Conservation (phyloP, 176 grass and related monocot species). For the Melocanna baccifera region DNA sequence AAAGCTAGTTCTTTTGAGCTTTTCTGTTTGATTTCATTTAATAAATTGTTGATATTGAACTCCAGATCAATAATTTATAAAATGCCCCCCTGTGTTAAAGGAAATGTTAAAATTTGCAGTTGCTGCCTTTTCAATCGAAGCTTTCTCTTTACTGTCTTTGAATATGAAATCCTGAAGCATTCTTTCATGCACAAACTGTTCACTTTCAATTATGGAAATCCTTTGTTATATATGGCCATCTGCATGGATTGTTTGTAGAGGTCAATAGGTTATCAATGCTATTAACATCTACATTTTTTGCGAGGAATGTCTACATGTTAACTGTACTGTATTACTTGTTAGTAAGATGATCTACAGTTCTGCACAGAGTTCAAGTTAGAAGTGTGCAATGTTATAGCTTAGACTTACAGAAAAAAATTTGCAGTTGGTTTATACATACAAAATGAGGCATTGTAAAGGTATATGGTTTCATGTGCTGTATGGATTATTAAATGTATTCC, state of each 20-base stretch:
- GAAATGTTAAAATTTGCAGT: not conserved
- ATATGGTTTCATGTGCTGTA: not conserved
- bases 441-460: not conserved
- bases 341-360: not conserved
- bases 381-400: slow-evolving; percentile 1
- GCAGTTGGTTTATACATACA: not conserved
- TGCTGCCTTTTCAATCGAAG: not conserved
- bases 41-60: not conserved
- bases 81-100: not conserved
- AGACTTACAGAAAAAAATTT: not conserved
- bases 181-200: not conserved
- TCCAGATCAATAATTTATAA: not conserved
- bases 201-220: not conserved
- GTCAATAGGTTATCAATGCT: not conserved
- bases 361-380: not conserved
- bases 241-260: not conserved
- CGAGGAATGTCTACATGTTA: not conserved
- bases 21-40: slow-evolving; percentile 9
- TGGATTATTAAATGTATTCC: not conserved
- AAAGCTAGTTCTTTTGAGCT: not conserved
- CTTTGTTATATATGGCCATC: not conserved
- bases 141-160: not conserved
- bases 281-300: not conserved
- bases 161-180: not conserved
- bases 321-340: not conserved